Percentiles rank a stretch among this genome's conserved stretches.
Evolutionary conservation across 202 grass and related monocot species (phyloP).

Genomic region (Panicum hallii): DNA sequence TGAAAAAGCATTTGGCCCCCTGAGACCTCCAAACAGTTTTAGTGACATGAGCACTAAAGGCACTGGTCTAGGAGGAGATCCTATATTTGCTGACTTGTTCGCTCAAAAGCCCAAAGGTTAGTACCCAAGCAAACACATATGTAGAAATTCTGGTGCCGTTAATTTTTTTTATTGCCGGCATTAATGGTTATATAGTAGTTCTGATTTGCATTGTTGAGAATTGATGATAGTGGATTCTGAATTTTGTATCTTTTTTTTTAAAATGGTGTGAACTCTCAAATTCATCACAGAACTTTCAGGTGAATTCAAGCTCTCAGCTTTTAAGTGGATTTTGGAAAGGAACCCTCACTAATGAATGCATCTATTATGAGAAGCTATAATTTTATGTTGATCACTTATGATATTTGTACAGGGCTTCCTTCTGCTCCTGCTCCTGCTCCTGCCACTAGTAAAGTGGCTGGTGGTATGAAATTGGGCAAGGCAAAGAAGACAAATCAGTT

Average conservation of each 20-base stretch:
- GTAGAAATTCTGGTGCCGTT: neutral
- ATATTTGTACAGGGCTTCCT: conserved; percentile 55
- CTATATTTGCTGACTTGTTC: conserved; percentile 68
- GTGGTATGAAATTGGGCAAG: conserved; percentile 84
- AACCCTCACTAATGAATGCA: neutral
- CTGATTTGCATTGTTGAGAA: neutral
- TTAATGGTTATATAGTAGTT: conserved; percentile 4
- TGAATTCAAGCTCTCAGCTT: neutral
- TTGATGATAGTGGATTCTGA: neutral
- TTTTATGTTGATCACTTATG: conserved; percentile 29
- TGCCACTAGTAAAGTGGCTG: conserved; percentile 62
- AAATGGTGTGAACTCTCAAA: neutral
- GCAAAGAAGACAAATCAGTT: conserved; percentile 73
- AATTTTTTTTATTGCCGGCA: neutral
- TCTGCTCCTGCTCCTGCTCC: conserved; percentile 55
- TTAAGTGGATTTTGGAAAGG: conserved; percentile 14
- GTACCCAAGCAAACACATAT: conserved; percentile 2
- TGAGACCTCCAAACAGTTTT: conserved; percentile 64
- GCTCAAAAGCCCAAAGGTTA: conserved; percentile 76
- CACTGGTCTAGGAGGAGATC: conserved; percentile 58
- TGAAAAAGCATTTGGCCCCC: conserved; percentile 62
- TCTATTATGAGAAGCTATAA: neutral
- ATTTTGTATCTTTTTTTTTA: neutral
- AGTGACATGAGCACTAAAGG: conserved; percentile 70
- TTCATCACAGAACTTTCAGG: neutral